These are phyloP conservation scores for Erythrophleum ivorense DNA, from an alignment of 331 rosid genomes.

Conservation along the genomic window DNA sequence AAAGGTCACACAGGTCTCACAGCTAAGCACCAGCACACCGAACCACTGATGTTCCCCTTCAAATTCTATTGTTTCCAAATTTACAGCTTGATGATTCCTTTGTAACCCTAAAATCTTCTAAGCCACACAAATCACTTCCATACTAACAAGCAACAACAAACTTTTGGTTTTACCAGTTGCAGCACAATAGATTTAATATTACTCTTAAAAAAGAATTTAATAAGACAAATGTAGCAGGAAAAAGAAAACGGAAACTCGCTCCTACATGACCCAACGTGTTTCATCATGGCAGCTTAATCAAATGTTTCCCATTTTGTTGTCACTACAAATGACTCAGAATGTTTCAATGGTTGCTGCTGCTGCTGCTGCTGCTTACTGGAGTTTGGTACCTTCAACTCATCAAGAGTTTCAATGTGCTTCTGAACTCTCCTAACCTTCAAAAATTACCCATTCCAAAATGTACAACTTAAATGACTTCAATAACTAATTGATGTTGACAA, in stretches of 20 bases:
- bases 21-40: not conserved
- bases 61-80: not conserved
- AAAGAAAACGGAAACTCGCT: not conserved
- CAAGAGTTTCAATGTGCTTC: slow-evolving; percentile 39
- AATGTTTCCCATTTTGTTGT: slow-evolving; percentile 88
- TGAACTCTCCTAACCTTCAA: slow-evolving; percentile 79
- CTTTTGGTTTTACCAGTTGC: not conserved
- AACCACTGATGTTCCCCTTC: not conserved
- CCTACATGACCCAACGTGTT: slow-evolving; percentile 11
- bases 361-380: slow-evolving; percentile 21
- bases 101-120: not conserved
- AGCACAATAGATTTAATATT: not conserved
- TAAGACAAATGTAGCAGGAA: not conserved
- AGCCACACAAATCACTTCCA: too few relatives aligned
- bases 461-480: not conserved
- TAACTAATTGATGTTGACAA: not conserved
- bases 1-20: too few relatives aligned
- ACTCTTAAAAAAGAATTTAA: not conserved
- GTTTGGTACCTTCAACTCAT: not conserved
- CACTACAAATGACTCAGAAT: slow-evolving; percentile 57
- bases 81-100: not conserved
- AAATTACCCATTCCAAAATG: not conserved
- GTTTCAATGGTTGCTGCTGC: slow-evolving; percentile 43
- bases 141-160: too few relatives aligned
- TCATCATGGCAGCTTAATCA: slow-evolving; percentile 47